Evolutionary conservation across 176 grass and related monocot species (phyloP).

Genomic region (Lolium perenne): DNA sequence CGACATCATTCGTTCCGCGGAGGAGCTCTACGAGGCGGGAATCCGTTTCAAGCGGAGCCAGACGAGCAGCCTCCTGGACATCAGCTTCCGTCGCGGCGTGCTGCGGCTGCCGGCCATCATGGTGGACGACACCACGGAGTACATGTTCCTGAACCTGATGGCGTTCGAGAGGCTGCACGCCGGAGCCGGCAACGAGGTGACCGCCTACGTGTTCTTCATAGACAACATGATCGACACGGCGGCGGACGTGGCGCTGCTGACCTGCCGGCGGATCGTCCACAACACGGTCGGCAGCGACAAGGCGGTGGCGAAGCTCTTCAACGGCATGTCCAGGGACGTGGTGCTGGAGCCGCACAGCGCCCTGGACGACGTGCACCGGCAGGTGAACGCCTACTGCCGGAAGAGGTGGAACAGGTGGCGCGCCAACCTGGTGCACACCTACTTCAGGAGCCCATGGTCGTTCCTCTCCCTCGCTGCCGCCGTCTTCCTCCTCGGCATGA

Average conservation of each 20-base stretch:
- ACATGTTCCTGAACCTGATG: slow-evolving; percentile 85
- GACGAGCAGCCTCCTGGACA: slow-evolving; percentile 65
- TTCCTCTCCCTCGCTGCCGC: slow-evolving; percentile 58
- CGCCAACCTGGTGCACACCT: slow-evolving; percentile 56
- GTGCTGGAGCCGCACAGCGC: slow-evolving; percentile 42
- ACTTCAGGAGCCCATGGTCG: slow-evolving; percentile 64
- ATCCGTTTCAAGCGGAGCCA: slow-evolving; percentile 64
- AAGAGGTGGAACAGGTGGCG: slow-evolving; percentile 54
- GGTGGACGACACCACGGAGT: slow-evolving; percentile 82
- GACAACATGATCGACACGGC: slow-evolving; percentile 80
- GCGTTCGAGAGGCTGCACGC: slow-evolving; percentile 83
- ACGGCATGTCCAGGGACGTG: slow-evolving; percentile 46
- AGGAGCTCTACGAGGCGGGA: slow-evolving; percentile 78
- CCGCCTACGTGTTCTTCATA: slow-evolving; percentile 90
- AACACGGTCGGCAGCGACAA: slow-evolving; percentile 57
- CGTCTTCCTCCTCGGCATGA: slow-evolving; percentile 51
- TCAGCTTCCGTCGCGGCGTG: slow-evolving; percentile 53
- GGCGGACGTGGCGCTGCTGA: slow-evolving; percentile 73
- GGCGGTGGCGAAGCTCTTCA: slow-evolving; percentile 55
- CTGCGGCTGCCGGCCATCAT: slow-evolving; percentile 59
- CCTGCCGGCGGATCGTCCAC: slow-evolving; percentile 23
- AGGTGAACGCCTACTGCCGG: slow-evolving; percentile 54
- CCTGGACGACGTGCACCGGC: slow-evolving; percentile 37
- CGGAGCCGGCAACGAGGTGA: slow-evolving; percentile 75
- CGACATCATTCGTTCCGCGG: slow-evolving; percentile 69